phyloP scores from a whole-genome alignment of 768 basidiomycete genomes.

The Mycena sanguinolenta region DNA sequence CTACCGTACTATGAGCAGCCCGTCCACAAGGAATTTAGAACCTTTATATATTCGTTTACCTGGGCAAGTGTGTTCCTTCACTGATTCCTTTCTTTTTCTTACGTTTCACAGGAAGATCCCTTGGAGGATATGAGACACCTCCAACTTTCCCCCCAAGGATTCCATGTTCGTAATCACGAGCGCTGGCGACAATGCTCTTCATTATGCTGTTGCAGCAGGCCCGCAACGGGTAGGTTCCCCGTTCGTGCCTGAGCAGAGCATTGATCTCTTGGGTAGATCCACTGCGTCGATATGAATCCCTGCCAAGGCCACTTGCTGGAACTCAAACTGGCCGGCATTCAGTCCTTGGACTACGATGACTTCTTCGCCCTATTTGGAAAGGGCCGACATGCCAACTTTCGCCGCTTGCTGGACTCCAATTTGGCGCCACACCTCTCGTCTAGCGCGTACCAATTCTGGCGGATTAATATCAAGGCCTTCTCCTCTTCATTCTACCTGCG shows the following conservation, averaged over 20 bases:
- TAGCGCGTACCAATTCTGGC: constrained; percentile 84
- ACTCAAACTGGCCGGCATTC: constrained; percentile 79
- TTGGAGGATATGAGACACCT: constrained; percentile 78
- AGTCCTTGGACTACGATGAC: constrained; percentile 67
- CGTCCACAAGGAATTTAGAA: constrained; percentile 75
- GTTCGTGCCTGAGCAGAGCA: not conserved
- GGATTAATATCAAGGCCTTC: constrained; percentile 64
- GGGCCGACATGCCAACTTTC: constrained; percentile 72
- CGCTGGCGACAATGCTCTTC: constrained; percentile 85
- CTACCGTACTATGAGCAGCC: constrained; percentile 79
- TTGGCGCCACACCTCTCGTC: constrained; percentile 79
- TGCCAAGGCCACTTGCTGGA: constrained; percentile 82
- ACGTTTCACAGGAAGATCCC: constrained; percentile 73
- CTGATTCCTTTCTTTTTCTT: not conserved
- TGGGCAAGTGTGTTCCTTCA: constrained; percentile 53
- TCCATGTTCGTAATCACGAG: constrained; percentile 81
- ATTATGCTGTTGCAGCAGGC: constrained; percentile 78
- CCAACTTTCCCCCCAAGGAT: constrained; percentile 69
- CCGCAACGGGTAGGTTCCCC: constrained; percentile 61
- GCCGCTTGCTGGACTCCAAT: constrained; percentile 67
- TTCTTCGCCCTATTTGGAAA: constrained; percentile 78
- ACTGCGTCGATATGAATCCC: constrained; percentile 63
- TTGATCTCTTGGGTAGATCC: constrained; percentile 9
- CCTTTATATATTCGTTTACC: constrained; percentile 75
- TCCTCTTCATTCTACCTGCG: constrained; percentile 74